A percentile compares a stretch with the other conserved stretches of the same genome.
These are phyloP conservation scores for Nannochloris sp. DNA, from an alignment of 139 green algal species.

Conservation along the genomic window DNA sequence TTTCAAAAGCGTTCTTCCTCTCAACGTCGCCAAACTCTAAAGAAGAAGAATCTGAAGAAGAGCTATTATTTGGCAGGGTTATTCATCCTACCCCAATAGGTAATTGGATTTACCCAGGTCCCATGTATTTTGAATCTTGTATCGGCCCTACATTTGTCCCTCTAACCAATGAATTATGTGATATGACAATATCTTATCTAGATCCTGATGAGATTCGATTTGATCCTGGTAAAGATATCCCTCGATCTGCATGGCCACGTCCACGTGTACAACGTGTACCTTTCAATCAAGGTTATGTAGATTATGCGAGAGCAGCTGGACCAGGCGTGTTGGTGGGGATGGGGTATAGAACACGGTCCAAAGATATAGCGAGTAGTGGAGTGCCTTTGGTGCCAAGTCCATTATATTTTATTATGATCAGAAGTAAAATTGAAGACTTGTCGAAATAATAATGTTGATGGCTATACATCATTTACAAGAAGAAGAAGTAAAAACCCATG, in stretches of 20 bases:
- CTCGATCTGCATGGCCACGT: slow-evolving; percentile 6
- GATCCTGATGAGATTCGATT: slow-evolving; percentile 5
- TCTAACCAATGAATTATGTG: background rate
- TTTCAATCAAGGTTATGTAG: slow-evolving; percentile 22
- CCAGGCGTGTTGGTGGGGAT: slow-evolving; percentile 22
- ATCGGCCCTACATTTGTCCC: background rate
- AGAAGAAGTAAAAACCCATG: background rate
- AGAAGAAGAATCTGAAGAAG: background rate
- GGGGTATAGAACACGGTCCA: background rate
- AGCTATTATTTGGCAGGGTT: background rate
- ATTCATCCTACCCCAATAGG: background rate
- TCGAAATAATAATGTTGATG: background rate
- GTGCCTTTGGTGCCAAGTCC: background rate
- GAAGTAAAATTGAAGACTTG: no score
- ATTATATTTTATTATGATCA: slow-evolving; percentile 8
- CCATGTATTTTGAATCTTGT: background rate
- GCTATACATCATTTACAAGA: no score
- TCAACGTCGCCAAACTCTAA: no score
- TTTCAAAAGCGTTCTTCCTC: background rate
- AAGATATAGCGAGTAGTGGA: background rate
- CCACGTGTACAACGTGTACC: slow-evolving; percentile 10
- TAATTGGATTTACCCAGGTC: background rate
- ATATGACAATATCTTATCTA: slow-evolving; percentile 7
- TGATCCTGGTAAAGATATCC: slow-evolving; percentile 2
- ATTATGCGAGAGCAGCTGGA: slow-evolving; percentile 16